Conservation (phyloP, 2,329 filamentous ascomycete genomes). For the Fusarium pseudocircinatum region DNA sequence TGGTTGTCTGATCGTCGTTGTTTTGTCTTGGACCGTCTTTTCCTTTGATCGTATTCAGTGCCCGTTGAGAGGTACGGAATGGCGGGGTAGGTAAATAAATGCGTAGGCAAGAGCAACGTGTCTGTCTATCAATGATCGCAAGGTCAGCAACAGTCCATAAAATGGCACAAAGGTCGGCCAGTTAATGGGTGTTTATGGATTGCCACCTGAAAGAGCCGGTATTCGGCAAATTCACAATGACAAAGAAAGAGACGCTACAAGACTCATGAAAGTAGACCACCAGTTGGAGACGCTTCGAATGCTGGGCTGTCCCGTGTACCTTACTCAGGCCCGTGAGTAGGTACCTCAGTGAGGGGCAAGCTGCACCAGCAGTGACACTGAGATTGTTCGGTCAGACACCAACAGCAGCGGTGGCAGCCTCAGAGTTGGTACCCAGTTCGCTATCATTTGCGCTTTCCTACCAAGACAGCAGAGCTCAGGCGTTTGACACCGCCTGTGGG, state of each 20-base stretch:
- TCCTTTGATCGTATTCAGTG: slow-evolving; percentile 15
- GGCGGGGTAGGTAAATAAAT: slow-evolving; percentile 24
- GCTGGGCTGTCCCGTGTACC: not conserved
- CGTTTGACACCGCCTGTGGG: slow-evolving; percentile 2
- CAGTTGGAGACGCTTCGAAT: slow-evolving; percentile 9
- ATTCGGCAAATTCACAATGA: not conserved
- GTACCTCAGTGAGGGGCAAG: slow-evolving; percentile 25
- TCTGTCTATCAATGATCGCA: slow-evolving; percentile 24
- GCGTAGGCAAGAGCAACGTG: slow-evolving; percentile 17
- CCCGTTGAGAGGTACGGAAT: slow-evolving; percentile 2
- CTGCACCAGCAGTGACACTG: slow-evolving; percentile 1
- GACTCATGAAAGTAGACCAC: slow-evolving; percentile 9
- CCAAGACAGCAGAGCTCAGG: not conserved
- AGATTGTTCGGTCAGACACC: not conserved
- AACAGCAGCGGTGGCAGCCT: slow-evolving; percentile 1
- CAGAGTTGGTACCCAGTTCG: not conserved
- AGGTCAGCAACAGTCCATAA: slow-evolving; percentile 21
- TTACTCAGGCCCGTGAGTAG: slow-evolving; percentile 16
- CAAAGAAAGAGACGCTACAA: slow-evolving; percentile 4
- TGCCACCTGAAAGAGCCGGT: slow-evolving; percentile 5
- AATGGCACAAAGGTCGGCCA: not conserved
- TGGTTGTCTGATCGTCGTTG: not conserved
- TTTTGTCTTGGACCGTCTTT: slow-evolving; percentile 20
- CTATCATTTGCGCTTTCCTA: not conserved
- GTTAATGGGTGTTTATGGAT: not conserved